Evolutionary conservation across 2,329 filamentous ascomycete genomes (phyloP), one percentile per base, ranked within the genome.

Genomic region (Paraphaeosphaeria sporulosa): DNA sequence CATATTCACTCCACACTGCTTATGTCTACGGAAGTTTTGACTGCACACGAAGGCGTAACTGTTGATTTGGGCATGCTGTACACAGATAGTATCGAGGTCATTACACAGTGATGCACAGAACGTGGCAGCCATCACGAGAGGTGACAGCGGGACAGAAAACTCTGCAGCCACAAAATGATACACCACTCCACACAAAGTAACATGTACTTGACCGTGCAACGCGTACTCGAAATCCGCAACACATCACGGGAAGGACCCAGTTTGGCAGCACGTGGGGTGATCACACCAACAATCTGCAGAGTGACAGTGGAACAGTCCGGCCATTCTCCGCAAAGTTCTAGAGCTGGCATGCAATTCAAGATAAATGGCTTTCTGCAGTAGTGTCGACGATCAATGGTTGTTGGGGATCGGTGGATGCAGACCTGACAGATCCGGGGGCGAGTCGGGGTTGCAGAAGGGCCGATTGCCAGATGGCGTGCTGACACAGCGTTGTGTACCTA

Each of bases 381-480:
- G 5, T 23, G 19, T n/a, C 38, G 19, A 21, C 42, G 42, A 19
- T 47, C 12, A 23, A 47, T 17, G 13, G 23, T 27, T n/a, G 23
- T 27, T n/a, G 44, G 23, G 12, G 13, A 10, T 47, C 23, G 38
- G 38, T n/a, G 17, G 38, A 40, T 9, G 10, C 13, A n/a, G 43
- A 30, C 23, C 21, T 17, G 50, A 10, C n/a, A 23, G 27, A 25
- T 12, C 19, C 36, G 6, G 50, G 2, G 50, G 36, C 23, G 38
- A 32, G 36, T 53, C 30, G 48, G 50, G 36, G 34, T 6, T 30
- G n/a, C 23, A 25, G 17, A 55, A 47, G 42, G 42, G 40, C 42
- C 42, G 53, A 55, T 13, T 38, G 42, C 42, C 47, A 13, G 30
- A 46, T 46, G 51, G 44, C 38, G 51, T 21, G 53, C 36, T 53